These are phyloP conservation scores for Styphnolobium japonicum DNA, from an alignment of 306 rosid genomes.

Conservation along the genomic window DNA sequence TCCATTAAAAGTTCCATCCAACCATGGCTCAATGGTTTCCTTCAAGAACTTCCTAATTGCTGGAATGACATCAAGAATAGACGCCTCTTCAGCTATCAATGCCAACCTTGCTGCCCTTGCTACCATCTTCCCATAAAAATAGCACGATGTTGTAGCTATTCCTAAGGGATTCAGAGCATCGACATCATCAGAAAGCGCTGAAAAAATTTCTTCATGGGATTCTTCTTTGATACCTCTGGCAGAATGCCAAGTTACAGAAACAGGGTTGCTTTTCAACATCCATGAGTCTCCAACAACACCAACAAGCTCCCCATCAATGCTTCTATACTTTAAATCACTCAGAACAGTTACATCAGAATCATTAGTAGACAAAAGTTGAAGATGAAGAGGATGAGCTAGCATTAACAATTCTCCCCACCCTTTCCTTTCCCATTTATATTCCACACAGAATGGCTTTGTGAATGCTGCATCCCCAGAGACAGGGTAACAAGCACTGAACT, in stretches of 20 bases:
- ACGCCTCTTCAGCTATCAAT: constrained; percentile 80
- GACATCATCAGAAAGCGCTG: constrained; percentile 64
- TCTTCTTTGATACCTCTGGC: constrained; percentile 54
- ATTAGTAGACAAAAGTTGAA: constrained; percentile 40
- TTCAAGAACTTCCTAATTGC: constrained; percentile 50
- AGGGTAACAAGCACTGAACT: constrained; percentile 66
- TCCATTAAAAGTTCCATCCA: constrained; percentile 62
- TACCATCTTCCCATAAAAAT: constrained; percentile 64
- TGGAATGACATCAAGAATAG: constrained; percentile 48
- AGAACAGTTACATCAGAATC: constrained; percentile 42
- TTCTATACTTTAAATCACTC: constrained; percentile 59
- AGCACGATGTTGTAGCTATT: constrained; percentile 53
- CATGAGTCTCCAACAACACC: constrained; percentile 89
- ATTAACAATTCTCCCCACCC: constrained; percentile 79
- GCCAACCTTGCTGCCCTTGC: constrained; percentile 88
- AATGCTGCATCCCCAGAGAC: constrained; percentile 62
- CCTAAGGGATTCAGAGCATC: constrained; percentile 35
- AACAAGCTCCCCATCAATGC: constrained; percentile 86
- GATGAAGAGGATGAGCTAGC: constrained; percentile 91
- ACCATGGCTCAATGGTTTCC: constrained; percentile 76
- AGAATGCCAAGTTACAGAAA: constrained; percentile 81
- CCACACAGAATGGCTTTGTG: constrained; percentile 53
- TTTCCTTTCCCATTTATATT: constrained; percentile 68
- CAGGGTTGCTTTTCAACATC: constrained; percentile 55
- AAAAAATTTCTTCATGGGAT: constrained; percentile 44